phyloP scores from a whole-genome alignment of 2,329 filamentous ascomycete species.

The Thermoascus crustaceus region DNA sequence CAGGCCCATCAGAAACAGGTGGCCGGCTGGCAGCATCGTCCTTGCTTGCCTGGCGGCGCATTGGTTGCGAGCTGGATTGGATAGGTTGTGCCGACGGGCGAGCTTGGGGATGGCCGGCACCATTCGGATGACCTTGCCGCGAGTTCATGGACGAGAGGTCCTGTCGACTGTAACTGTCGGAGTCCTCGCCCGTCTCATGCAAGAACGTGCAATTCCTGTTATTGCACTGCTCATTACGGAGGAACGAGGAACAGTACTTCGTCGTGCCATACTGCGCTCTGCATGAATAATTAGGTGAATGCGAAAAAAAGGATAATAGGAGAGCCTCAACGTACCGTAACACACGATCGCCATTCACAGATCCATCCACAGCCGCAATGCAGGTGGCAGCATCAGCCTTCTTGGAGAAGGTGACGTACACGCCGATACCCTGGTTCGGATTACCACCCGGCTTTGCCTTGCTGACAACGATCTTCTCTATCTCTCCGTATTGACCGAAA shows the following conservation, averaged over 20 bases:
- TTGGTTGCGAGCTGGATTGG: conserved; percentile 39
- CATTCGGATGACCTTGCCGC: conserved; percentile 55
- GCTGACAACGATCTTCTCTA: conserved; percentile 97
- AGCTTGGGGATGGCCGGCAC: conserved; percentile 31
- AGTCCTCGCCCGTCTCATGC: conserved; percentile 96
- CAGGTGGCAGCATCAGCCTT: conserved; percentile 86
- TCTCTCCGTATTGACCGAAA: conserved; percentile 96
- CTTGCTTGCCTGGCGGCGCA: conserved; percentile 66
- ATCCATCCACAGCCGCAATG: conserved; percentile 87
- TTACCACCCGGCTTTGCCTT: conserved; percentile 72
- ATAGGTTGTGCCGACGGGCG: conserved; percentile 46
- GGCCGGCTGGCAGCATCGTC: conserved; percentile 53
- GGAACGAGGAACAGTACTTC: conserved; percentile 96
- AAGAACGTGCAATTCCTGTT: conserved; percentile 98
- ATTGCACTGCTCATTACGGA: conserved; percentile 87
- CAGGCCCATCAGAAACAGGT: conserved; percentile 70
- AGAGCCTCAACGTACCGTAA: conserved; percentile 58
- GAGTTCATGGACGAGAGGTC: conserved; percentile 93
- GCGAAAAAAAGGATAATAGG: neutral
- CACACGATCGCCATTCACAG: conserved; percentile 78
- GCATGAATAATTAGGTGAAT: conserved; percentile 6
- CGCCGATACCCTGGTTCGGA: conserved; percentile 76
- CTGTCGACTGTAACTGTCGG: conserved; percentile 90
- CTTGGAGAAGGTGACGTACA: conserved; percentile 95
- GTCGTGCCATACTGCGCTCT: conserved; percentile 78